A percentile compares a stretch with the other conserved stretches of the same genome.
Conservation (phyloP, 78 protist genomes). For the Anaeramoeba flamelloides region DNA sequence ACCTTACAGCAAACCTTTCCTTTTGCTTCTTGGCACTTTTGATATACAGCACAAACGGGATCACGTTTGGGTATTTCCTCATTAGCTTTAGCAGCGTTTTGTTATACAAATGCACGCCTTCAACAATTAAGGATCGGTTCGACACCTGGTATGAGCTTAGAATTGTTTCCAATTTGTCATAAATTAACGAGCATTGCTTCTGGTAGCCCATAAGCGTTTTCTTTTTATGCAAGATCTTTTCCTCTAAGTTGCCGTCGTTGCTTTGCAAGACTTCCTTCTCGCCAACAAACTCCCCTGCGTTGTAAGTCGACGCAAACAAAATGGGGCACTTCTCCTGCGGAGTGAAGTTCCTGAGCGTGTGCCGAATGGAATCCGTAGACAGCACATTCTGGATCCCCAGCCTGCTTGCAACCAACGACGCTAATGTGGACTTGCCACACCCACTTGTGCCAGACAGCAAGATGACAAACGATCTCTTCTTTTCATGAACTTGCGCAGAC, state of each 20-base stretch:
- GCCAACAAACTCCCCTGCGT: background rate
- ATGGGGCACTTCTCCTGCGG: background rate
- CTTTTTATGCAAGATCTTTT: no score
- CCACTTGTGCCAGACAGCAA: slow-evolving; percentile 47
- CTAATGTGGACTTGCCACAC: slow-evolving; percentile 46
- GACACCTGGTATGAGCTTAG: background rate
- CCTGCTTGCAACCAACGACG: slow-evolving; percentile 29
- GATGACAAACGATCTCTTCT: slow-evolving; percentile 23
- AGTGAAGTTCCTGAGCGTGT: slow-evolving; percentile 23
- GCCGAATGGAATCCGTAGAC: slow-evolving; percentile 47
- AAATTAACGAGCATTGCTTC: background rate
- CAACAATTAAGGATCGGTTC: background rate
- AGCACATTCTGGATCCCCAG: slow-evolving; percentile 42
- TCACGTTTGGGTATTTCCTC: slow-evolving; percentile 31
- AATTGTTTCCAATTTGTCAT: background rate
- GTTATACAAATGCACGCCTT: slow-evolving; percentile 16
- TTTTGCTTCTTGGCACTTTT: slow-evolving; percentile 21
- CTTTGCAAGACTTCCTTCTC: no score
- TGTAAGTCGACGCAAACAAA: slow-evolving; percentile 21
- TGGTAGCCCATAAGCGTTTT: no score
- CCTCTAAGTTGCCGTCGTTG: no score
- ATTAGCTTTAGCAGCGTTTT: slow-evolving; percentile 24
- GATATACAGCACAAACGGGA: slow-evolving; percentile 43
- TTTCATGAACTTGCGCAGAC: no score
- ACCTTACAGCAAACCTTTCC: slow-evolving; percentile 19